Evolutionary conservation across 192 early-diverging fungal species (phyloP), one percentile per base, ranked within the genome.

Genomic region (Coemansia sp.): DNA sequence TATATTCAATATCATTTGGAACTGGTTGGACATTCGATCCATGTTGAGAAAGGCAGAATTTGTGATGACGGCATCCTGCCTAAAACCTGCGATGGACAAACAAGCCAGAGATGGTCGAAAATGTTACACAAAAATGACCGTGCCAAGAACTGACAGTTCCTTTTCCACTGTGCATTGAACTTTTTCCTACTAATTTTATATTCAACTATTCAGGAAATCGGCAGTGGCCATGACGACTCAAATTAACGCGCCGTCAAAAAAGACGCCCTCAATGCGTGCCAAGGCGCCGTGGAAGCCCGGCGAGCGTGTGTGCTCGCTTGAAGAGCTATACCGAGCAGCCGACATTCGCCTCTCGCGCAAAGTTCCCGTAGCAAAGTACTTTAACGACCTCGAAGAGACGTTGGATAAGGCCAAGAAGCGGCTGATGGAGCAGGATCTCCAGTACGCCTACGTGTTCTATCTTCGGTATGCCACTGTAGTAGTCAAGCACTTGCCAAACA

Each of bases 371-470:
- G 43, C 62, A 39, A 73, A 73, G 52, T 75, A 78, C 64, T 78
- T 65, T 54, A 45, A 48, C 4, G 77, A 78, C 52, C 70, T 78
- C 27, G 75, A 83, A 16, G 63, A 72, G 38, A 75, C 70, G n/a
- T 26, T 75, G 4, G 64, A 62, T 18, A 78, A 83, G 63, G 81
- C 81, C 73, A 72, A 73, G 48, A 53, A 39, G 23, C 89, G 90
- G 68, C 64, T 82, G n/a, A 45, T 64, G 43, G 89, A 92, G 68
- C 74, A 85, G 65, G 87, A 92, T 61, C 62, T 87, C 9, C 82
- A 87, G 54, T 81, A 81, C 20, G 88, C 88, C 2, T 92, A 92
- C 57, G 78, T 89, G n/a, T 72, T 85, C 32, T 90, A 88, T 61
- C 74, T 92, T 80, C 82, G 85, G 4, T 89, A 85, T 65, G 81